phyloP scores from a whole-genome alignment of 1,139 yeast species.

The Debaryomyces sp. region DNA sequence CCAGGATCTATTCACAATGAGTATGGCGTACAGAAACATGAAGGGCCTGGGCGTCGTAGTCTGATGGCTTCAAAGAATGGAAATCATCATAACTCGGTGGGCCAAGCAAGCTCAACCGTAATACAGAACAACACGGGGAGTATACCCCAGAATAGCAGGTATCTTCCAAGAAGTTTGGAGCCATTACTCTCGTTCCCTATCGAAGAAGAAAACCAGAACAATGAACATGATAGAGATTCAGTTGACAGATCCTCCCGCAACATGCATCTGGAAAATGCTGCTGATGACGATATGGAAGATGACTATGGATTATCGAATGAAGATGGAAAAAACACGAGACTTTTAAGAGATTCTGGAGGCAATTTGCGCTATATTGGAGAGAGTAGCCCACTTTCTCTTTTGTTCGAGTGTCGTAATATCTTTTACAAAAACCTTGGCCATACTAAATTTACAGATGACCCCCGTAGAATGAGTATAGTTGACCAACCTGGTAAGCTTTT shows the following conservation, averaged over 20 bases:
- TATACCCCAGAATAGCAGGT: conserved; percentile 4
- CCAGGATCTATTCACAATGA: background rate
- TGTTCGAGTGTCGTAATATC: conserved; percentile 28
- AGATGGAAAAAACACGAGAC: conserved; percentile 19
- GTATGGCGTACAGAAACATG: background rate
- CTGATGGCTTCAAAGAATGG: background rate
- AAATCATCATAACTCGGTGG: background rate
- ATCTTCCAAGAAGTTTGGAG: conserved; percentile 29
- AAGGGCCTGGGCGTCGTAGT: background rate
- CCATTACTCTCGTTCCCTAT: conserved; percentile 28
- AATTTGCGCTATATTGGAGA: conserved; percentile 30
- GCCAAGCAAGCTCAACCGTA: background rate
- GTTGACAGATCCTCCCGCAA: background rate
- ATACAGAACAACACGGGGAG: background rate
- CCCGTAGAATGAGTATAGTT: conserved; percentile 18
- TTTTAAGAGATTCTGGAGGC: conserved; percentile 24
- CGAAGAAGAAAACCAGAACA: conserved; percentile 10
- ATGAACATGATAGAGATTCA: background rate
- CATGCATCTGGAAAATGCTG: background rate
- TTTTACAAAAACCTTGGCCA: conserved; percentile 19
- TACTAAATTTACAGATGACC: conserved; percentile 7
- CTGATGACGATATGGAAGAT: background rate
- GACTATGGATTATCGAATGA: conserved; percentile 18
- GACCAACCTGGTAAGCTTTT: conserved; percentile 19
- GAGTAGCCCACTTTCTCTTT: conserved; percentile 28